A percentile compares a stretch with the other conserved stretches of the same genome.
phyloP scores from a whole-genome alignment of 495 filamentous ascomycete species.

The Durotheca rogersii region DNA sequence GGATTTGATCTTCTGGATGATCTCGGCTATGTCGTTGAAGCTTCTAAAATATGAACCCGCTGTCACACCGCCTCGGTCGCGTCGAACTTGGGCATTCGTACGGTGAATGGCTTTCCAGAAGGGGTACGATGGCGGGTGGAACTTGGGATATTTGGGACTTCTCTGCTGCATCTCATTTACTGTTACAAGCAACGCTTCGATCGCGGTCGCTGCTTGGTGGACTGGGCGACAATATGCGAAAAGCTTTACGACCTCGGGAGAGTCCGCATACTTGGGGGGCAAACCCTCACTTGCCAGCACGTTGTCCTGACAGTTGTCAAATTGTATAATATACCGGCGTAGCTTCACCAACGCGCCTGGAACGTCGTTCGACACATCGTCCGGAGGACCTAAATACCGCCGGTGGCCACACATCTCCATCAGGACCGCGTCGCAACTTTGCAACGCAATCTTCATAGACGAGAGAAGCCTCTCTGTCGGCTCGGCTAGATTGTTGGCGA shows the following conservation, averaged over 20 bases:
- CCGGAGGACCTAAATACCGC: constrained; percentile 40
- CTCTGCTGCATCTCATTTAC: constrained; percentile 48
- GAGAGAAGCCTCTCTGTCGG: constrained; percentile 49
- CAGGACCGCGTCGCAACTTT: constrained; percentile 47
- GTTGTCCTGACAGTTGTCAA: constrained; percentile 36
- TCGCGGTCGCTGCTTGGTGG: constrained; percentile 51
- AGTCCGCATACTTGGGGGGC: constrained; percentile 36
- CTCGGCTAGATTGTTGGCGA: constrained; percentile 45
- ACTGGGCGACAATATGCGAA: constrained; percentile 59
- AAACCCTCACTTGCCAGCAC: constrained; percentile 34
- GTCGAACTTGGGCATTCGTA: constrained; percentile 56
- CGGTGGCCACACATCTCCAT: constrained; percentile 52
- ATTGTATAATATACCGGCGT: constrained; percentile 38
- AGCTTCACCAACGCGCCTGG: constrained; percentile 36
- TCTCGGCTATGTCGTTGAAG: constrained; percentile 45
- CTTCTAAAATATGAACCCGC: constrained; percentile 53
- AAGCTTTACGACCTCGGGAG: constrained; percentile 51
- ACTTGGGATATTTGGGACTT: constrained; percentile 32
- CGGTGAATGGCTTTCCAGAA: constrained; percentile 52
- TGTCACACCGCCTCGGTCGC: constrained; percentile 59
- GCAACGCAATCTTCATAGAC: constrained; percentile 45
- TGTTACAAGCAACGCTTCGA: constrained; percentile 47
- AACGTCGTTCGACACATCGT: constrained; percentile 39
- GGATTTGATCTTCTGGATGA: constrained; percentile 29
- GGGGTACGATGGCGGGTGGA: constrained; percentile 55